Conservation (phyloP, 345 rosid genomes). For the Pistacia integerrima region DNA sequence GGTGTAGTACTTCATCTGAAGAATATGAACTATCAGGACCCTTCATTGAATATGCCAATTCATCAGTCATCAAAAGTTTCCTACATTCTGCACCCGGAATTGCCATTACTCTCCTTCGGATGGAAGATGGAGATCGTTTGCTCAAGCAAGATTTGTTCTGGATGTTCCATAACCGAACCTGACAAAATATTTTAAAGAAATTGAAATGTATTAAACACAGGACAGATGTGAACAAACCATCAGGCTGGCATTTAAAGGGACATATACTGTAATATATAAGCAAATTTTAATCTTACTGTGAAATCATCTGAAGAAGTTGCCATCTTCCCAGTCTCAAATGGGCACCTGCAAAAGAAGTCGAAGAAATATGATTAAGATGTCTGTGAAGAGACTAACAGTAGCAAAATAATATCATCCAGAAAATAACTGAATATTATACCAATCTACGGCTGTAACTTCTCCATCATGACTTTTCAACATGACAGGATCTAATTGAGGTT, state of each 20-base stretch:
- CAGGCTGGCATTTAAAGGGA: neutral
- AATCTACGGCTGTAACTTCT: conserved; percentile 91
- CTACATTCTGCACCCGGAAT: conserved; percentile 48
- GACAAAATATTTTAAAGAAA: conserved; percentile 10
- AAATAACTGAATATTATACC: conserved; percentile 46
- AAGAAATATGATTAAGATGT: neutral
- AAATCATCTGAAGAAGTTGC: conserved; percentile 87
- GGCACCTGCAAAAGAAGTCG: conserved; percentile 51
- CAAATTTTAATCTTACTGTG: conserved; percentile 27
- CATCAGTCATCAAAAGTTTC: conserved; percentile 39
- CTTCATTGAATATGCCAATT: conserved; percentile 30
- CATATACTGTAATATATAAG: neutral
- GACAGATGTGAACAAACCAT: neutral
- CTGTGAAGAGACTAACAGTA: neutral
- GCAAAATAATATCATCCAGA: neutral
- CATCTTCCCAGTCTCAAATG: conserved; percentile 59
- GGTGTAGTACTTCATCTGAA: conserved; percentile 28
- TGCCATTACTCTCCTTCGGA: conserved; percentile 75
- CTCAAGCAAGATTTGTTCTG: conserved; percentile 43
- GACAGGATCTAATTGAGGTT: conserved; percentile 62
- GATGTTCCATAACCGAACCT: conserved; percentile 84
- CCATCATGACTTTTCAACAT: conserved; percentile 64
- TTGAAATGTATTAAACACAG: neutral
- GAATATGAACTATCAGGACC: conserved; percentile 21
- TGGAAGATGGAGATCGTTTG: conserved; percentile 44